Evolutionary conservation across 2,329 filamentous ascomycete species (phyloP).

Genomic region (Scedosporium dehoogii): DNA sequence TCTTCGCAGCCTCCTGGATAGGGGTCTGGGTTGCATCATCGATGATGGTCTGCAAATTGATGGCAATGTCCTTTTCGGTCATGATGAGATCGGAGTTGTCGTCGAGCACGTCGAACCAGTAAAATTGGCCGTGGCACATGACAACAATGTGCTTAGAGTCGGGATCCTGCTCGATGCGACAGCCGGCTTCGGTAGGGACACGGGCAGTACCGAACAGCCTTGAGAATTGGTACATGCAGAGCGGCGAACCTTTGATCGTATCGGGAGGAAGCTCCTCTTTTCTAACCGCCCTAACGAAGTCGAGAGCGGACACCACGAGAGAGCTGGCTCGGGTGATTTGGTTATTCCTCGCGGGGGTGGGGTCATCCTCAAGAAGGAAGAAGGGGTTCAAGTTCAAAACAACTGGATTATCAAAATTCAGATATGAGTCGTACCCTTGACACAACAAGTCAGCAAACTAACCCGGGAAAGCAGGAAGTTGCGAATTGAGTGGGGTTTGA

Average conservation of each 20-base stretch:
- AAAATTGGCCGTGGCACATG: slow-evolving; percentile 89
- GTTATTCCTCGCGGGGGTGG: slow-evolving; percentile 90
- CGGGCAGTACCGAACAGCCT: slow-evolving; percentile 89
- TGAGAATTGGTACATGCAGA: slow-evolving; percentile 98
- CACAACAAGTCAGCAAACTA: slow-evolving; percentile 99
- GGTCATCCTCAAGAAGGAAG: slow-evolving; percentile 94
- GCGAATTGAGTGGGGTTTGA: slow-evolving; percentile 12
- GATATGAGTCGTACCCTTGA: slow-evolving; percentile 93
- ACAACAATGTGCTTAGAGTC: slow-evolving; percentile 90
- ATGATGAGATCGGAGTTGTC: slow-evolving; percentile 93
- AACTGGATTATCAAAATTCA: slow-evolving; percentile 96
- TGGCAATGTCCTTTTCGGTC: slow-evolving; percentile 84
- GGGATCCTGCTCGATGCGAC: slow-evolving; percentile 90
- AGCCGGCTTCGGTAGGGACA: slow-evolving; percentile 88
- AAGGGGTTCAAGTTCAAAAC: slow-evolving; percentile 97
- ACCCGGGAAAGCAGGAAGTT: slow-evolving; percentile 22
- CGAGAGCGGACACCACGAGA: slow-evolving; percentile 77
- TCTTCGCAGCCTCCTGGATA: slow-evolving; percentile 91
- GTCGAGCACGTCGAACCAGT: slow-evolving; percentile 97
- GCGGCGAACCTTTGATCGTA: slow-evolving; percentile 67
- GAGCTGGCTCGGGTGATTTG: slow-evolving; percentile 93
- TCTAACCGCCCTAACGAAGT: slow-evolving; percentile 86
- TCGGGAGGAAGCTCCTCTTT: slow-evolving; percentile 90
- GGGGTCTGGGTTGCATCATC: slow-evolving; percentile 84
- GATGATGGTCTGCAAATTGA: slow-evolving; percentile 86